Evolutionary conservation across 2,329 filamentous ascomycete genomes (phyloP).

Genomic region (Hymenoscyphus fructigenus): DNA sequence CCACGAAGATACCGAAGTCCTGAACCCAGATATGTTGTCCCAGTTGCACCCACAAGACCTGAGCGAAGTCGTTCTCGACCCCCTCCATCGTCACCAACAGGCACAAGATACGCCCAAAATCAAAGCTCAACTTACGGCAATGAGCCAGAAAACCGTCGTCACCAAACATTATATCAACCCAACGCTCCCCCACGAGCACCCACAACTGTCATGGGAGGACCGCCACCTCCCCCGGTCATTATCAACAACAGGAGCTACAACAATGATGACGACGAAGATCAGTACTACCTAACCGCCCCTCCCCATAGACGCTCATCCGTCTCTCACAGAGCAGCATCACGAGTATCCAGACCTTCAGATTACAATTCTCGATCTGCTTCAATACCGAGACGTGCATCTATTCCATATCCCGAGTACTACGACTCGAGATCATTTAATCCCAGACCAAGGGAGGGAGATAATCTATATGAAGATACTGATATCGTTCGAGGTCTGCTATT

Average conservation of each 20-base stretch:
- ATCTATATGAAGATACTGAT: constrained; percentile 1
- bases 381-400: background rate
- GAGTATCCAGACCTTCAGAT: background rate
- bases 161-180: background rate
- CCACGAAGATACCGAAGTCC: background rate
- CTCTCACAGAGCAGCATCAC: background rate
- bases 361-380: background rate
- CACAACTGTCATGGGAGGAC: background rate
- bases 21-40: background rate
- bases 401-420: constrained; percentile 12
- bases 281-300: background rate
- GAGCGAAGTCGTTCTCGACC: background rate
- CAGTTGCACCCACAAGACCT: background rate
- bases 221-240: background rate
- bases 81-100: background rate
- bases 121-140: background rate
- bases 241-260: background rate
- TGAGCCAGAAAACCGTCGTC: background rate
- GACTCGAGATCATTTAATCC: constrained; percentile 6
- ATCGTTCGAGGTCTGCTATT: constrained; percentile 7
- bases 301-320: background rate
- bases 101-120: background rate
- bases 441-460: background rate
- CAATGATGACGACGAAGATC: background rate
- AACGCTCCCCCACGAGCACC: background rate